Conservation (phyloP, 2,329 filamentous ascomycete genomes). For the Hirsutella minnesotensis region DNA sequence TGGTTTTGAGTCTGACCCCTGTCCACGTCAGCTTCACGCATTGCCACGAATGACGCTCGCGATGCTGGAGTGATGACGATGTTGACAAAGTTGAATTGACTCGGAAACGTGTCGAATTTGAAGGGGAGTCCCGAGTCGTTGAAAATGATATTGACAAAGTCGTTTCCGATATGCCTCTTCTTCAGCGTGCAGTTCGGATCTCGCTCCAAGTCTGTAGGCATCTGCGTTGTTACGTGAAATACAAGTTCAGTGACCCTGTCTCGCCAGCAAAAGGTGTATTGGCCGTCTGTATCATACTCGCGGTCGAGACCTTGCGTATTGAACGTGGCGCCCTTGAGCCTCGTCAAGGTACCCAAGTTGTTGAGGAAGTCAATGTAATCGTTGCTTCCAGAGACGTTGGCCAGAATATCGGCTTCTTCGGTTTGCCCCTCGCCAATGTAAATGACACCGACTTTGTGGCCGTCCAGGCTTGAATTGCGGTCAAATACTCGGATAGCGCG, state of each 20-base stretch:
- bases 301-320: constrained; percentile 89
- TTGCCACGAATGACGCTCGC: constrained; percentile 61
- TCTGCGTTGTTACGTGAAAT: constrained; percentile 93
- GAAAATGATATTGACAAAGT: constrained; percentile 96
- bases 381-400: constrained; percentile 73
- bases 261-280: constrained; percentile 87
- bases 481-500: constrained; percentile 76
- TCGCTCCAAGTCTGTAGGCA: constrained; percentile 75
- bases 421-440: constrained; percentile 86
- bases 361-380: constrained; percentile 82
- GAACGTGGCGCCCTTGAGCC: constrained; percentile 70
- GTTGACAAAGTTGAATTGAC: constrained; percentile 92
- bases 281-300: constrained; percentile 65
- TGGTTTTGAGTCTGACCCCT: constrained; percentile 25
- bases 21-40: constrained; percentile 30
- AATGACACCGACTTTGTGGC: constrained; percentile 88
- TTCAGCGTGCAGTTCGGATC: constrained; percentile 72
- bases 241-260: constrained; percentile 91
- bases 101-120: constrained; percentile 82
- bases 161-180: constrained; percentile 93
- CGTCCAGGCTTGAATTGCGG: constrained; percentile 78
- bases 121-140: constrained; percentile 91
- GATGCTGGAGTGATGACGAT: constrained; percentile 91
- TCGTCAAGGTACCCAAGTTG: constrained; percentile 69
- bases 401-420: constrained; percentile 70